phyloP scores from a whole-genome alignment of 495 filamentous ascomycete species.

The Oidiodendron maius region DNA sequence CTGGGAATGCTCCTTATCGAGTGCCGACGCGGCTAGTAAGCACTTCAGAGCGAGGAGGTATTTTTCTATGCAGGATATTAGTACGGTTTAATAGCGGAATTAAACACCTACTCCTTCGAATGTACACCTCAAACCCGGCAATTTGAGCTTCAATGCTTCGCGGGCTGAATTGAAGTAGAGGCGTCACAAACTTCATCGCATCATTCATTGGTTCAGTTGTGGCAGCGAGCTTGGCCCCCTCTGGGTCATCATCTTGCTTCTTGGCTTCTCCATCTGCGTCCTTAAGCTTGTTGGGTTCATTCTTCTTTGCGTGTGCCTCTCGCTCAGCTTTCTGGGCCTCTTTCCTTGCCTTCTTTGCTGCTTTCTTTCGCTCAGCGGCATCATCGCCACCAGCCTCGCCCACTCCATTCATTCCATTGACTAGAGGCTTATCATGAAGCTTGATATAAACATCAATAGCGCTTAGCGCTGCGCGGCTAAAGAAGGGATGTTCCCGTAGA shows the following conservation, averaged over 20 bases:
- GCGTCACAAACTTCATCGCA: conserved; percentile 78
- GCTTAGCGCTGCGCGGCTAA: conserved; percentile 73
- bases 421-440: conserved; percentile 69
- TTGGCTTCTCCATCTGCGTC: conserved; percentile 45
- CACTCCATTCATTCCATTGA: conserved; percentile 48
- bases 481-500: conserved; percentile 89
- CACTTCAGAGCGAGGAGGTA: conserved; percentile 80
- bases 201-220: conserved; percentile 80
- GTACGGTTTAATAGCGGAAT: conserved; percentile 6
- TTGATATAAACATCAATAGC: conserved; percentile 76
- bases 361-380: conserved; percentile 75
- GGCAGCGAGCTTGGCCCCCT: conserved; percentile 68
- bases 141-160: conserved; percentile 76
- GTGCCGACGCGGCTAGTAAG: conserved; percentile 61
- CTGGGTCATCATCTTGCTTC: conserved; percentile 85
- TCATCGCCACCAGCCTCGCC: conserved; percentile 34
- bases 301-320: conserved; percentile 69
- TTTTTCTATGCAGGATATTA: conserved; percentile 54
- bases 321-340: conserved; percentile 82
- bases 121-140: conserved; percentile 83
- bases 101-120: conserved; percentile 61
- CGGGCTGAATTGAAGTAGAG: conserved; percentile 75
- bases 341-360: conserved; percentile 89
- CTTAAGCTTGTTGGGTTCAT: conserved; percentile 58
- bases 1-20: conserved; percentile 67